Base-by-base conservation (phyloP, 2,329 filamentous ascomycete species). In the Diaporthe ampelina region DNA sequence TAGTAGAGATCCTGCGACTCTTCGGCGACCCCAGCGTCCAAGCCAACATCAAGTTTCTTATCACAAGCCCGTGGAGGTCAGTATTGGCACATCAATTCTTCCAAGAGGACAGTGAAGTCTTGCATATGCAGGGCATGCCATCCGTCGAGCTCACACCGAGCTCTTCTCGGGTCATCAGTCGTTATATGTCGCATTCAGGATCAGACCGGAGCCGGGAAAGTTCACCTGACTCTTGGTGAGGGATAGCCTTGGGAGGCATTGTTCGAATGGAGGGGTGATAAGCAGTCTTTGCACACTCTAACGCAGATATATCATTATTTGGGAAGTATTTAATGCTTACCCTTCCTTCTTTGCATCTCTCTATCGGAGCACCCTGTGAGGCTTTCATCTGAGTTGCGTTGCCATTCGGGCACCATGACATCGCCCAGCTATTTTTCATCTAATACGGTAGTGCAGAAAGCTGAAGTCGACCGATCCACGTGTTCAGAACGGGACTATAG, bases 31-130 rank as follows among this genome's bases (percentile, higher is more conserved):
- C 48, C 6, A 61, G 32, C 13, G 21, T 40, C 9, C 50, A 59
- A 11, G 43, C 43, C 15, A 40, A 67, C 29, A 11, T 52, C 8
- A 73, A 70, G 19, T 26, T 73, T 19, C 63, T 73, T 1, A 35
- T 73, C n/a, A 73, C 72, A 15, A 73, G 72, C 29, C 72, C 63
- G 5, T 59, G 40, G 54, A 73, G 56, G 54, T 69, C 72, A n/a
- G 13, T 19, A 0, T 35, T 52, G 7, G 13, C 61, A 3, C 43
- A 32, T 8, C 61, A 37, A 11, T 37, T 37, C 19, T 67, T 67
- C 15, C 21, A 26, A 11, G 29, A 37, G 21, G 63, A 52, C 32
- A 0, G 8, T 37, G 45, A 67, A 4, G 24, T 52, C 4, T 3
- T 67, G 4, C 13, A 52, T 9, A 52, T 67, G 63, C 29, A 37